Base-by-base conservation (phyloP, 2,329 filamentous ascomycete species). In the Sporothrix humicola region DNA sequence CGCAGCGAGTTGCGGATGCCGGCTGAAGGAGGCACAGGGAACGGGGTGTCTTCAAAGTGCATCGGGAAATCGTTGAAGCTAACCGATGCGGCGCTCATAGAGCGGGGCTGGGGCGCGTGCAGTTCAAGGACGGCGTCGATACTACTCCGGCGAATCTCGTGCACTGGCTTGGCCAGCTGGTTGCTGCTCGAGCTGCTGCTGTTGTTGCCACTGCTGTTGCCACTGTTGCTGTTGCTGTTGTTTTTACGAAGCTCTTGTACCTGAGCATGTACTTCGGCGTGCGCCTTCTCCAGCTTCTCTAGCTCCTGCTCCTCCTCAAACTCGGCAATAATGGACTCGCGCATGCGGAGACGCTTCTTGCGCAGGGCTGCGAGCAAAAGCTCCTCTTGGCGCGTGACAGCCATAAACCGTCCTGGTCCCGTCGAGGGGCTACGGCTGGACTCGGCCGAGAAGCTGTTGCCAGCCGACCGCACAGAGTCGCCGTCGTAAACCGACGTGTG, bases 381-480 rank as follows among this genome's bases (percentile, higher is more conserved):
- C 79, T 89, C 86, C 74, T 90, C 88, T 75, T 89, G 87, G 3
- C 82, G 84, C 0, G 87, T 89, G 20, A 90, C 87, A 0, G 87
- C 86, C 85, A 89, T 89, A 72, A 89, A 81, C 1, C 87, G 84
- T 15, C 81, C 63, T 79, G 75, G 76, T n/a, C 31, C 61, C 66
- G 73, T 77, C 52, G 72, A 52, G 2, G 75, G 65, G 68, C 76
- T 77, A 37, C 74, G 74, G 26, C 75, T 75, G 1, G 77, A 74
- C 3, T 12, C 72, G 69, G 71, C 72, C 8, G 66, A 54, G 50
- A 4, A 73, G 56, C 56, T 77, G 75, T 20, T 76, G 20, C 23
- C 37, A 15, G 68, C 26, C 23, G 65, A 68, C 46, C 48, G 66
- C 4, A 56, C 48, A 3, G 48, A 69, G 9, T 80, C 79, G 26